Percentiles rank a stretch among this genome's conserved stretches.
Evolutionary conservation across 2,329 filamentous ascomycete species (phyloP).

Genomic region (Waltergamsia citrina): DNA sequence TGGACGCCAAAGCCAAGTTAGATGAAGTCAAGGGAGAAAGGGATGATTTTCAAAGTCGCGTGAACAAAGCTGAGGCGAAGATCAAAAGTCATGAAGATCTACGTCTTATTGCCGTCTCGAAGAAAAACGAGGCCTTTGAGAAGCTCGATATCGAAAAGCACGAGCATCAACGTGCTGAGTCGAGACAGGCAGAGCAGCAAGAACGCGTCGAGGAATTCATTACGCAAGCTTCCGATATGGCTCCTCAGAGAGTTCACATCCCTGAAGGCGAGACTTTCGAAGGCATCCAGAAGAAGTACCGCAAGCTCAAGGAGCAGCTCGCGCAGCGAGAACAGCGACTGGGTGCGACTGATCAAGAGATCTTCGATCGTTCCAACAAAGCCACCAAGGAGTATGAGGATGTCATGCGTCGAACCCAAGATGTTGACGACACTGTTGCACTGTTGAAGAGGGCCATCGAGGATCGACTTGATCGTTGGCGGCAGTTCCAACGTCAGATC

Average conservation of each 20-base stretch:
- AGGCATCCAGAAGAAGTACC: slow-evolving; percentile 44
- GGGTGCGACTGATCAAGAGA: slow-evolving; percentile 57
- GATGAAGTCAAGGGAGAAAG: slow-evolving; percentile 17
- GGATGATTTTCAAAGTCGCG: slow-evolving; percentile 30
- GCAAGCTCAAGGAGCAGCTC: slow-evolving; percentile 49
- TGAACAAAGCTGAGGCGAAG: slow-evolving; percentile 48
- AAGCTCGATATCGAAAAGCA: slow-evolving; percentile 36
- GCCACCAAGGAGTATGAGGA: slow-evolving; percentile 31
- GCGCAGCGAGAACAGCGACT: slow-evolving; percentile 43
- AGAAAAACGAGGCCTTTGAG: slow-evolving; percentile 54
- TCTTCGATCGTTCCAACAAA: slow-evolving; percentile 38
- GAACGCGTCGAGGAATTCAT: slow-evolving; percentile 43
- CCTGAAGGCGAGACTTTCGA: slow-evolving; percentile 53
- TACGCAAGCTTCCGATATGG: slow-evolving; percentile 42
- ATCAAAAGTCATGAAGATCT: slow-evolving; percentile 35
- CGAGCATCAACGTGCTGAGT: slow-evolving; percentile 33
- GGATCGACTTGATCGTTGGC: slow-evolving; percentile 67
- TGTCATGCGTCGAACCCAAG: slow-evolving; percentile 29
- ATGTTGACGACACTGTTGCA: slow-evolving; percentile 29
- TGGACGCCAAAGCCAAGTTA: slow-evolving; percentile 25
- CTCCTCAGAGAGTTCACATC: slow-evolving; percentile 48
- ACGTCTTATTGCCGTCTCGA: slow-evolving; percentile 41
- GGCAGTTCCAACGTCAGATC: slow-evolving; percentile 73
- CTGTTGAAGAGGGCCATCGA: slow-evolving; percentile 50
- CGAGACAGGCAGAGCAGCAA: slow-evolving; percentile 35